Percentiles rank a stretch among this genome's conserved stretches.
These are phyloP conservation scores for Aspergillus neoniger DNA, from an alignment of 2,329 filamentous ascomycete genomes.

Conservation along the genomic window DNA sequence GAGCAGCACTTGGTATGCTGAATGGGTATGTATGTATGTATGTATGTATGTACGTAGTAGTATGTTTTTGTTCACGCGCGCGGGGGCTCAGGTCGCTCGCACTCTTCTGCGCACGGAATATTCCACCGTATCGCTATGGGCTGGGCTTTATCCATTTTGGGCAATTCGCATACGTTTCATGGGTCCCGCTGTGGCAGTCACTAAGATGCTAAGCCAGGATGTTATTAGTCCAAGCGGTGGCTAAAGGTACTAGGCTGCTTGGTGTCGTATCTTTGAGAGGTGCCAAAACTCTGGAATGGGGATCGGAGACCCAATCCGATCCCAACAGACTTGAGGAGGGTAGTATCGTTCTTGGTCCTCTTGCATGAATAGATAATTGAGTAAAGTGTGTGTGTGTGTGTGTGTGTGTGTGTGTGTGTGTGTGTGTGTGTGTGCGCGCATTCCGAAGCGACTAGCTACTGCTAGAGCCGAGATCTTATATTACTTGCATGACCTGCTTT, in stretches of 20 bases:
- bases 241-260: background rate
- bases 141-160: conserved; percentile 6
- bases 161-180: conserved; percentile 9
- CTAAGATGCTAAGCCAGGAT: background rate
- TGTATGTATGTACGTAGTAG: background rate
- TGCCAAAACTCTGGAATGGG: background rate
- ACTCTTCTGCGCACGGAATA: conserved; percentile 1
- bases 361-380: background rate
- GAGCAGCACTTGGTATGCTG: too few relatives aligned
- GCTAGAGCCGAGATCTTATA: background rate
- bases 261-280: background rate
- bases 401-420: background rate
- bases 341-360: background rate
- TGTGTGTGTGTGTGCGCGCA: background rate
- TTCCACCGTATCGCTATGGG: background rate
- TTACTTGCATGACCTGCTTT: conserved; percentile 1
- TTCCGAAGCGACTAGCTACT: background rate
- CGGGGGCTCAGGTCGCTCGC: background rate
- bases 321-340: background rate
- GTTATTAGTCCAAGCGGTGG: background rate
- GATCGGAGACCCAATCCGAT: background rate
- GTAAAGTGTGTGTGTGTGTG: background rate
- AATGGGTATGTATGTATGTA: background rate
- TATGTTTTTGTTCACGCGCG: background rate
- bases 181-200: background rate